Evolutionary conservation across 192 early-diverging fungal genomes (phyloP).

Genomic region (Oehlia diaphana): DNA sequence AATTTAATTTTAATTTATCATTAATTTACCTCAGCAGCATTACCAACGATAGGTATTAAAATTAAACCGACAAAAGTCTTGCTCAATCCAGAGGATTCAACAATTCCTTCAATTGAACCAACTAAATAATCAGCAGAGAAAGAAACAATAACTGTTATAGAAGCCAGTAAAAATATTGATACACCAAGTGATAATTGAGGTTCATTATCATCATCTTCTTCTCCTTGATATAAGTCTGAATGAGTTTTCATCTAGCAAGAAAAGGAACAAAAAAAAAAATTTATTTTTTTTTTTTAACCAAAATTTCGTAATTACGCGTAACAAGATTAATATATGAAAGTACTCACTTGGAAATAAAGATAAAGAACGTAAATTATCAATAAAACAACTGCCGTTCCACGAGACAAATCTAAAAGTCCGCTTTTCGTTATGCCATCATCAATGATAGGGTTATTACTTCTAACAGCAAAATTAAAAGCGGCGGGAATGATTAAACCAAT

Average conservation of each 20-base stretch:
- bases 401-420: constrained; percentile 55
- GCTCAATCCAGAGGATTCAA: constrained; percentile 65
- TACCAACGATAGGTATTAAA: constrained; percentile 88
- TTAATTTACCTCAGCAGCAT: constrained; percentile 65
- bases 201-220: constrained; percentile 58
- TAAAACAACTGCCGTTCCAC: constrained; percentile 66
- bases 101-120: constrained; percentile 77
- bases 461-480: constrained; percentile 46
- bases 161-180: constrained; percentile 47
- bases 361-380: constrained; percentile 55
- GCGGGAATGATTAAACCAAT: constrained; percentile 67
- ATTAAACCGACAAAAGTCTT: constrained; percentile 89
- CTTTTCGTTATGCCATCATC: constrained; percentile 32
- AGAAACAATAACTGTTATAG: constrained; percentile 68
- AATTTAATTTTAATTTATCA: neutral
- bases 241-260: no score
- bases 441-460: neutral
- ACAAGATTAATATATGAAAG: no score
- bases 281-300: no score
- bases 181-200: constrained; percentile 51
- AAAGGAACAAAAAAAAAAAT: no score
- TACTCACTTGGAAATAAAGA: no score
- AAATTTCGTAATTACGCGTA: no score
- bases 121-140: constrained; percentile 87
- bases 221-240: neutral